Conservation (phyloP, 1,284 basidiomycete genomes). For the Leccinum subrobustum region DNA sequence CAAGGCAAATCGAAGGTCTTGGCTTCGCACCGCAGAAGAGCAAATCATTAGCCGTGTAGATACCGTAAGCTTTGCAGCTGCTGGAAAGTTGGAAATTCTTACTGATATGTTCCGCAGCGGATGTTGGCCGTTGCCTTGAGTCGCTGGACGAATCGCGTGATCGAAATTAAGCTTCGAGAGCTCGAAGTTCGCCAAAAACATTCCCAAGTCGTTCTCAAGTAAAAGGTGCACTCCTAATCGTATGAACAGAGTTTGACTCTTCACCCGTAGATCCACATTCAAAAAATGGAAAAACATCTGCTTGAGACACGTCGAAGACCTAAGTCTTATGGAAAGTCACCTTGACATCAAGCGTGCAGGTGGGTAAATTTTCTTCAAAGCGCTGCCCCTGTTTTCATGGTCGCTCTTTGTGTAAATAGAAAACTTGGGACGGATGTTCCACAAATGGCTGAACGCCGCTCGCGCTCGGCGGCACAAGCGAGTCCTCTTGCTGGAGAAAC, state of each 20-base stretch:
- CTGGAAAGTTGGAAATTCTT: constrained; percentile 3
- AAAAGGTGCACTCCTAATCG: constrained; percentile 19
- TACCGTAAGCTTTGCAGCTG: constrained; percentile 15
- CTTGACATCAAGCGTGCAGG: constrained; percentile 76
- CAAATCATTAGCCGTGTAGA: constrained; percentile 22
- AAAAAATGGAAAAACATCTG: constrained; percentile 65
- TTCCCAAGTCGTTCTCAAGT: constrained; percentile 49
- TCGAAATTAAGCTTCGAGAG: constrained; percentile 70
- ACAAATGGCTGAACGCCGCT: constrained; percentile 64
- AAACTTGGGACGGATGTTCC: constrained; percentile 62
- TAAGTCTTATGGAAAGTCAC: constrained; percentile 79
- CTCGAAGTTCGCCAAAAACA: constrained; percentile 55
- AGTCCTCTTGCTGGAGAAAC: constrained; percentile 54
- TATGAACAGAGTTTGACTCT: constrained; percentile 5
- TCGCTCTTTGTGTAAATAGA: constrained; percentile 41
- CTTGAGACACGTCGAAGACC: constrained; percentile 61
- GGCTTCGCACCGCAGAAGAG: constrained; percentile 29
- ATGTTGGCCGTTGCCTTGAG: constrained; percentile 46
- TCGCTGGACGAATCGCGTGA: constrained; percentile 69
- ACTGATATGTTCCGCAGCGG: constrained; percentile 42
- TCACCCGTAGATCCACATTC: constrained; percentile 47
- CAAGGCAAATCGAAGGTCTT: constrained; percentile 29
- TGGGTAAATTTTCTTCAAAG: constrained; percentile 24
- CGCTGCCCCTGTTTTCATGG: constrained; percentile 6
- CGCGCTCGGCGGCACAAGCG: constrained; percentile 59